phyloP scores from a whole-genome alignment of 2,329 filamentous ascomycete species.

The Pyrenochaeta sp. region DNA sequence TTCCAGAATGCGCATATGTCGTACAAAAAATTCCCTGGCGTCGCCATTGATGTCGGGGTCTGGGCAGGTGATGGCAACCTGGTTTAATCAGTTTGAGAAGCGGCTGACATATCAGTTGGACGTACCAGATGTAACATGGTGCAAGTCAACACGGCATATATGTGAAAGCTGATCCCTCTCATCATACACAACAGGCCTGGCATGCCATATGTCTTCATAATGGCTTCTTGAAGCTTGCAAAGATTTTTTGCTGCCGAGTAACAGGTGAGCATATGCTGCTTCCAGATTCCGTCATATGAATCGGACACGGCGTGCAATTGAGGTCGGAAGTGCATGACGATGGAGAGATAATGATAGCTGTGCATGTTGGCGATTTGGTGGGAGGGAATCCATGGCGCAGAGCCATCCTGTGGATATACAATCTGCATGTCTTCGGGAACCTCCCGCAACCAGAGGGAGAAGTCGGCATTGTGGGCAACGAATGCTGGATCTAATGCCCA shows the following conservation, averaged over 20 bases:
- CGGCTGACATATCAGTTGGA: conserved; percentile 25
- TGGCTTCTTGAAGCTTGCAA: conserved; percentile 85
- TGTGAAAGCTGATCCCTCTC: conserved; percentile 90
- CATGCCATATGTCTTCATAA: conserved; percentile 78
- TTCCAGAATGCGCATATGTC: conserved; percentile 94
- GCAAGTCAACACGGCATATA: conserved; percentile 91
- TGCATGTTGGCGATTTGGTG: conserved; percentile 91
- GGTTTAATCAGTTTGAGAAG: conserved; percentile 19
- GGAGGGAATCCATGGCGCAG: conserved; percentile 83
- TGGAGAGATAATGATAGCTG: conserved; percentile 83
- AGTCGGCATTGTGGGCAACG: conserved; percentile 78
- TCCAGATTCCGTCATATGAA: conserved; percentile 82
- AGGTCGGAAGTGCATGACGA: conserved; percentile 88
- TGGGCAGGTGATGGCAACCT: conserved; percentile 93
- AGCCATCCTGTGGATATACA: conserved; percentile 78
- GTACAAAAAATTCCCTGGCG: conserved; percentile 86
- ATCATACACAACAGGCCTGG: conserved; percentile 90
- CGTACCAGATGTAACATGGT: conserved; percentile 92
- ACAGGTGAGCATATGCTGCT: conserved; percentile 84
- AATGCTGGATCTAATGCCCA: conserved; percentile 90
- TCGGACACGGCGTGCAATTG: conserved; percentile 80
- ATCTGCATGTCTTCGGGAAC: conserved; percentile 82
- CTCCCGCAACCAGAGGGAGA: conserved; percentile 77
- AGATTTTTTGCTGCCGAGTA: conserved; percentile 85
- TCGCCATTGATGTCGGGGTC: conserved; percentile 87